Base-by-base conservation (phyloP, 1,284 basidiomycete genomes). In the Bondarzewia mesenterica region DNA sequence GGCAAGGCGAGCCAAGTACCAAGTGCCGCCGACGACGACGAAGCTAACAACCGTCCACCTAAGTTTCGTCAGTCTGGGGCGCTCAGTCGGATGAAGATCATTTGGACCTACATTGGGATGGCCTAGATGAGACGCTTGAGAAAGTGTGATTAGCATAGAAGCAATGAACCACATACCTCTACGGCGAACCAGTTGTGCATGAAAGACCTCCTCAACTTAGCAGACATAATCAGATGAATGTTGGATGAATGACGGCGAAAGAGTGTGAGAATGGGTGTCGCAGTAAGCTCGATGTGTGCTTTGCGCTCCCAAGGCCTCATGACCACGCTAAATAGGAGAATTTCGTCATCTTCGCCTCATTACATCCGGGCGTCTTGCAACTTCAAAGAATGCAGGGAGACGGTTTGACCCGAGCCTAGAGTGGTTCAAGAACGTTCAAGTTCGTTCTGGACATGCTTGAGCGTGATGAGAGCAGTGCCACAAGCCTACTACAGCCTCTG, bases 111-210 rank as follows among this genome's bases (percentile, higher is more conserved):
- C 85, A 89, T 82, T 44, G 86, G 87, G 60, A 86, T 77, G 47
- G 86, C 86, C 87, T 89, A 52, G 7, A 39, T 40, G 32, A 48
- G 36, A 37, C 29, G 45, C 41, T 22, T 40, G 26, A 32, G 20
- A 8, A 18, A 21, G n/a, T 5, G 12, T 42, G 39, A 48, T n/a
- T 20, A 14, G 25, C 25, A 15, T 21, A 18, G 29, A 46, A 37
- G 14, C 53, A 29, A 42, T 48, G n/a, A 32, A 7, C 10, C n/a
- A 23, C 69, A 23, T 54, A 86, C 87, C 83, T 89, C 86, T 58
- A 89, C 71, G 68, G 86, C 86, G 60, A 75, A 88, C 86, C 87
- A 89, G 68, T 88, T 73, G 69, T 76, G 83, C 75, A 84, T 73
- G 58, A 83, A 75, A 18, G 58, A 46, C 47, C 50, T 63, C 35